Evolutionary conservation across 2,329 filamentous ascomycete genomes (phyloP).

Genomic region (Lasiodiplodia theobromae): DNA sequence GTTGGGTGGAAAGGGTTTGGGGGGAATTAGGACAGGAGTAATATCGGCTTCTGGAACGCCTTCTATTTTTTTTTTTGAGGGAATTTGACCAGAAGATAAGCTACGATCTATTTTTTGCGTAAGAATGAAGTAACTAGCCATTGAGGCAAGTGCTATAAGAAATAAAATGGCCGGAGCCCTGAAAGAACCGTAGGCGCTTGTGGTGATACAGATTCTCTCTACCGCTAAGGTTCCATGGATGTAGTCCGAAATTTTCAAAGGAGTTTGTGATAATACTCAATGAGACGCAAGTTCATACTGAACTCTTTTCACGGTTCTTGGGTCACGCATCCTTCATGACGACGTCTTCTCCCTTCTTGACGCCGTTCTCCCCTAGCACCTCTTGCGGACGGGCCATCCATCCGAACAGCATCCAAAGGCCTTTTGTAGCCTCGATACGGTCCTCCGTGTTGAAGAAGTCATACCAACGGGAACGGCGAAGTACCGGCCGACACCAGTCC

Average conservation of each 20-base stretch:
- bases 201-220: neutral
- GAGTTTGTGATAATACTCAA: neutral
- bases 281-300: neutral
- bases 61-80: neutral
- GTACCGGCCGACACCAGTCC: constrained; percentile 58
- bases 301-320: neutral
- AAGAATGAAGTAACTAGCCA: neutral
- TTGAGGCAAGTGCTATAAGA: neutral
- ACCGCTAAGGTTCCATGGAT: neutral
- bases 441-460: constrained; percentile 63
- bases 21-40: neutral
- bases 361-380: neutral
- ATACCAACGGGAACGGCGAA: constrained; percentile 66
- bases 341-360: constrained; percentile 5
- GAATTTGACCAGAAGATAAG: neutral
- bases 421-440: constrained; percentile 62
- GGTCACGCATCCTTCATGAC: constrained; percentile 20
- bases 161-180: neutral
- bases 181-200: neutral
- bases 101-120: constrained; percentile 11
- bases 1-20: neutral
- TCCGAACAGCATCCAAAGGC: constrained; percentile 64
- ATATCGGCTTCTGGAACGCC: neutral
- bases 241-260: neutral
- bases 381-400: constrained; percentile 16